phyloP scores from a whole-genome alignment of 345 rosid species.

The Heritiera littoralis region DNA sequence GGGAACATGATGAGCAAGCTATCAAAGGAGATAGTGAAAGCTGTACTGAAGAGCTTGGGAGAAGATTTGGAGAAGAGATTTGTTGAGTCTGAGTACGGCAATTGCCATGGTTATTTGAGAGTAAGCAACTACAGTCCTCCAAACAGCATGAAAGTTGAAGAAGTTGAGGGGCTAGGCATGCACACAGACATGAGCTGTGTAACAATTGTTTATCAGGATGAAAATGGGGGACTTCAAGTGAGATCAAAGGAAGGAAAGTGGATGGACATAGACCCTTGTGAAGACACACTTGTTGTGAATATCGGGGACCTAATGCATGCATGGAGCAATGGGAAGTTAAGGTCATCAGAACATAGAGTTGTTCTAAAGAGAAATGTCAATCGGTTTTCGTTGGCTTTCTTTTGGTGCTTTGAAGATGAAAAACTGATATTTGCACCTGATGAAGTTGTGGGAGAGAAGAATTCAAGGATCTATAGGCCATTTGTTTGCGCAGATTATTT shows the following conservation, averaged over 20 bases:
- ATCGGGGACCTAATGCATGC: conserved; percentile 49
- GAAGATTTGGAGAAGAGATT: conserved; percentile 29
- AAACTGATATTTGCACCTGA: conserved; percentile 37
- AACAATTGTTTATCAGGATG: conserved; percentile 42
- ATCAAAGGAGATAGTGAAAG: conserved; percentile 31
- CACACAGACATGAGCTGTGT: conserved; percentile 53
- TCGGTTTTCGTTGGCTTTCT: conserved; percentile 42
- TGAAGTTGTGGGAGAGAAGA: conserved; percentile 35
- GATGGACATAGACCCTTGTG: conserved; percentile 42
- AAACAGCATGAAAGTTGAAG: conserved; percentile 15
- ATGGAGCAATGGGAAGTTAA: conserved; percentile 45
- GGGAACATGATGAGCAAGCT: conserved; percentile 39
- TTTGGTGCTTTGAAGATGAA: conserved; percentile 48
- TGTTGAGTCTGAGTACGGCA: conserved; percentile 33
- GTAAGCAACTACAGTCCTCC: conserved; percentile 41
- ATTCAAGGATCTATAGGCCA: conserved; percentile 28
- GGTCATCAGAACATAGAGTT: conserved; percentile 44
- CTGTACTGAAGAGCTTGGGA: conserved; percentile 31
- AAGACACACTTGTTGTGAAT: conserved; percentile 42
- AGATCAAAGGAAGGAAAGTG: conserved; percentile 45
- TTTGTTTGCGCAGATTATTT: conserved; percentile 48
- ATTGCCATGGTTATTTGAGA: conserved; percentile 46
- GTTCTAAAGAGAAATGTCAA: conserved; percentile 29
- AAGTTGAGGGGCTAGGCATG: conserved; percentile 47
- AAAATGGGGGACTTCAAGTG: conserved; percentile 44